These are phyloP conservation scores for Patellifolia procumbens DNA, from an alignment of 179 eudicot species.

Conservation along the genomic window DNA sequence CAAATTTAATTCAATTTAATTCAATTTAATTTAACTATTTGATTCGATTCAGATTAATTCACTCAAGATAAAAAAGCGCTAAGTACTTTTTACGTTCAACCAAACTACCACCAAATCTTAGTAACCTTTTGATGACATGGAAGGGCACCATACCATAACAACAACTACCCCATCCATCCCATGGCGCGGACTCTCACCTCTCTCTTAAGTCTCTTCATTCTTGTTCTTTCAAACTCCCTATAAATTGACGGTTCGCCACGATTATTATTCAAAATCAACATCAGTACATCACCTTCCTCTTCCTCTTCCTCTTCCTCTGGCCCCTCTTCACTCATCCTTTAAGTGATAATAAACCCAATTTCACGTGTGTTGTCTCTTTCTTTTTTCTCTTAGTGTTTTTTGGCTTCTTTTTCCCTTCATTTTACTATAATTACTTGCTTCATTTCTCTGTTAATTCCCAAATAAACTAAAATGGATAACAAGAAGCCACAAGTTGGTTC, in stretches of 20 bases:
- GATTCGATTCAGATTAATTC: no score
- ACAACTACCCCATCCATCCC: not conserved
- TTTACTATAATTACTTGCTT: not conserved
- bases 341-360: not conserved
- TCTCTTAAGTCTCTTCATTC: no score
- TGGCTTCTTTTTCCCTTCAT: not conserved
- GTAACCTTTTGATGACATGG: conserved; percentile 24
- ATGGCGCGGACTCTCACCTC: not conserved
- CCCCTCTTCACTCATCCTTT: not conserved
- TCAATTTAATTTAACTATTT: no score
- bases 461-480: conserved; percentile 22
- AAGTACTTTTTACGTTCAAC: no score
- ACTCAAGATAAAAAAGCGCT: no score
- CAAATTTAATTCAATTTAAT: no score
- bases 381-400: not conserved
- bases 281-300: no score
- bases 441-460: not conserved
- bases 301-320: no score
- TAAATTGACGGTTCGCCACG: conserved; percentile 24
- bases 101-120: no score
- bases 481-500: conserved; percentile 31
- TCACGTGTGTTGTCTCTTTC: conserved; percentile 13
- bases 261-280: not conserved
- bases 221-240: not conserved
- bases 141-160: conserved; percentile 17